Evolutionary conservation across 2,329 filamentous ascomycete genomes (phyloP), one percentile per base, ranked within the genome.

Genomic region (Microascus cirrosus): DNA sequence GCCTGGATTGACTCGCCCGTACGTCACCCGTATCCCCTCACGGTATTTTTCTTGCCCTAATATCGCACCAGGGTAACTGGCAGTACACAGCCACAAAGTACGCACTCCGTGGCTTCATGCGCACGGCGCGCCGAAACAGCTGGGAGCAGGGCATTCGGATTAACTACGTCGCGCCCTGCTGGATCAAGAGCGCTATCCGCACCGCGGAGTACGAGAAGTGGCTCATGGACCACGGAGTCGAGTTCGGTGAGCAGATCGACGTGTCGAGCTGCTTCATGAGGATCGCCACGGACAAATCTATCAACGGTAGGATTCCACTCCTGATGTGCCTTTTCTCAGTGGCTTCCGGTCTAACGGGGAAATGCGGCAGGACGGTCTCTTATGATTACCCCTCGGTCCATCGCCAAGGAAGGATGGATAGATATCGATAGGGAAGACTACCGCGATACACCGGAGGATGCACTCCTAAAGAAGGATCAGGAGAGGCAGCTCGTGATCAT

Each of bases 91-190:
- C 68, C 45, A 76, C 70, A 7, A 77, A 76, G 61, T 76, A 72
- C 58, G 76, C 69, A 2, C 66, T 73, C 0, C 65, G 74, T 6
- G 76, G 74, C 0, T 67, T 78, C 55, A 75, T 78, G 71, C 64
- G 69, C 7, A 72, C 67, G 1, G 73, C 65, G 1, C 63, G 75
- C 3, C 65, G 67, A 8, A 72, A 66, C 7, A 67, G 66, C 18
- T 71, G 68, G 60, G 68, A 72, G 60, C 72, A 78, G 57, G 68
- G 68, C 7, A 75, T 78, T 42, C 67, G 77, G 0, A 73, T 79
- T 53, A 76, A 74, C 57, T 72, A 77, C 48, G 73, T 77, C 1
- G 73, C 73, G 0, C 74, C 74, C 10, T 76, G 73, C 64, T 77
- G 68, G 61, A 69, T 71, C 57, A 67, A 65, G 59, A 69, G 67